Evolutionary conservation across 371 early-diverging fungal species (phyloP).

Genomic region (Conidiobolus incongruus): DNA sequence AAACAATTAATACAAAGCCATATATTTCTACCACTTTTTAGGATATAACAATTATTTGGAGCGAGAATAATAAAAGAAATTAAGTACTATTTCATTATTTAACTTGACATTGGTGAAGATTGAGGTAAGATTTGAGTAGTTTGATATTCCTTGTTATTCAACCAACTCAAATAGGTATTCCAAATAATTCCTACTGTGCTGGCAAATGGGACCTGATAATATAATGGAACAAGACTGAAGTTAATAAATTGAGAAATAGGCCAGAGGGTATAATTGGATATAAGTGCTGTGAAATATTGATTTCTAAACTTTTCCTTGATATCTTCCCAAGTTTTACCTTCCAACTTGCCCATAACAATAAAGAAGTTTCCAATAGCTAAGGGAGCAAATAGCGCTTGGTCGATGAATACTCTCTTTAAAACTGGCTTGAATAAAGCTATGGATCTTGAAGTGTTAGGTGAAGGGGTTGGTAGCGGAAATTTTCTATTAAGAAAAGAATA

Average conservation of each 20-base stretch:
- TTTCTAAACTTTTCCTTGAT: conserved; percentile 32
- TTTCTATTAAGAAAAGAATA: conserved; percentile 34
- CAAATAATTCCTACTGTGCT: conserved; percentile 52
- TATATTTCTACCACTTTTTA: too few species aligned
- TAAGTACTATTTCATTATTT: too few species aligned
- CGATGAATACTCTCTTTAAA: conserved; percentile 26
- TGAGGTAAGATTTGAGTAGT: too few species aligned
- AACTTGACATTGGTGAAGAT: too few species aligned
- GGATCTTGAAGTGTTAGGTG: background rate
- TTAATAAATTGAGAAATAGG: conserved; percentile 55
- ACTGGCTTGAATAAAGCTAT: conserved; percentile 5
- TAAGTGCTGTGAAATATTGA: too few species aligned
- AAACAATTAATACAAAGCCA: too few species aligned
- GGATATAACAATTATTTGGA: too few species aligned
- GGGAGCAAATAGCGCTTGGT: conserved; percentile 54
- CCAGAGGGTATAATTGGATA: conserved; percentile 67
- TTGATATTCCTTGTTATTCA: too few species aligned
- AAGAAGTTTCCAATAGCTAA: conserved; percentile 41
- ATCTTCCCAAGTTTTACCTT: conserved; percentile 23
- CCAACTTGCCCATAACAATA: conserved; percentile 32
- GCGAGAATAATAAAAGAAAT: too few species aligned
- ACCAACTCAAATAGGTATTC: conserved; percentile 57
- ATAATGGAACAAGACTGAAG: conserved; percentile 49
- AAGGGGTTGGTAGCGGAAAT: conserved; percentile 22
- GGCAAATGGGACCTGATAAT: conserved; percentile 48